phyloP scores from a whole-genome alignment of 345 rosid species.

The Syzygium grande region DNA sequence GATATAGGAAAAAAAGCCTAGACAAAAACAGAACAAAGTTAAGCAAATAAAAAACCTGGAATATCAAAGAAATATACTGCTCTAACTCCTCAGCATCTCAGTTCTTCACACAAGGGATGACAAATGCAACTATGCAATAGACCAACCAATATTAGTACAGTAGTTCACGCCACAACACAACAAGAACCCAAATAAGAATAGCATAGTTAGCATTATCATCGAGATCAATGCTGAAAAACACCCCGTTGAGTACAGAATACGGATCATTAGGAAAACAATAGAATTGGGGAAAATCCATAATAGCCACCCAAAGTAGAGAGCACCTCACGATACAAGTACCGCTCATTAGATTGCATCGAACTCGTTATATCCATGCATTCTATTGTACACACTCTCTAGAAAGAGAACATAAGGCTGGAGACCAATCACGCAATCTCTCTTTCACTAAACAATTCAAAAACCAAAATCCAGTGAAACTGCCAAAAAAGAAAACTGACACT shows the following conservation, averaged over 20 bases:
- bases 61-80: neutral
- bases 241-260: neutral
- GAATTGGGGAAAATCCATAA: neutral
- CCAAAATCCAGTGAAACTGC: neutral
- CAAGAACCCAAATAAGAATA: neutral
- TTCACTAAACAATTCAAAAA: neutral
- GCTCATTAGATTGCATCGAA: neutral
- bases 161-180: neutral
- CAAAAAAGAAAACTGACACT: neutral
- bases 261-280: neutral
- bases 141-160: neutral
- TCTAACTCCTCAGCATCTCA: neutral
- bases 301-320: neutral
- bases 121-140: neutral
- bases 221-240: neutral
- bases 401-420: neutral
- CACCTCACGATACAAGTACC: neutral
- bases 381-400: neutral
- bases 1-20: neutral
- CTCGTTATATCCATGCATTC: neutral
- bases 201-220: neutral
- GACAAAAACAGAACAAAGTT: neutral
- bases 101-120: neutral
- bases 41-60: neutral
- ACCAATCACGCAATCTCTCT: neutral